Base-by-base conservation (phyloP, 768 basidiomycete genomes). In the Dioszegia hungarica region DNA sequence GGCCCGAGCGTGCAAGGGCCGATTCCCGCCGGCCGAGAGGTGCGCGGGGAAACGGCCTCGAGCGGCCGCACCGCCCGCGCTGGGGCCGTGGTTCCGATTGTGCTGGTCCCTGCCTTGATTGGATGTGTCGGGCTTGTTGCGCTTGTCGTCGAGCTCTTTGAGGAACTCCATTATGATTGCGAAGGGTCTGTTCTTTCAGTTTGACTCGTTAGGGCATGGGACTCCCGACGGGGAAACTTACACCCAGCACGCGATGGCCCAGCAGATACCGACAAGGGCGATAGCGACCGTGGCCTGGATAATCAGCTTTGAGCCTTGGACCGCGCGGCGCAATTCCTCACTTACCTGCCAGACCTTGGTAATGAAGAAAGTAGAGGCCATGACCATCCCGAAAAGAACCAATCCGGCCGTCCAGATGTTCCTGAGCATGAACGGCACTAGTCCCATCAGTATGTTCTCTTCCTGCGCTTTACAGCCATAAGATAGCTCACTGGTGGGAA, bases 161-260 rank as follows among this genome's bases (percentile, higher is more conserved):
- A 91, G 77, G 59, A 86, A 81, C 86, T 93, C 92, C 92, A 97
- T 97, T 77, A 97, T 90, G 68, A 95, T 91, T 19, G 92, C 88
- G 64, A 95, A 95, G 2, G 92, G 92, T 15, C 73, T 74, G 44
- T 10, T 22, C 48, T 17, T 33, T 39, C 28, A 51, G 54, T 40
- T 17, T 47, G 20, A 11, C 14, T 43, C 17, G n/a, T n/a, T n/a
- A n/a, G n/a, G n/a, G n/a, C n/a, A n/a, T n/a, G n/a, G n/a, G n/a
- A n/a, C 31, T 33, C 31, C 14, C 31, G 31, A 6, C 31, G 31
- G 31, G n/a, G 27, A 36, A 25, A 70, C 67, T 68, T 37, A 70
- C 68, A 90, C 89, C 93, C 93, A 95, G 78, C 89, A 90, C n/a
- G 93, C 90, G 37, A 95, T 89, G 10, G 91, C 89, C 93, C 93